Evolutionary conservation across 805 yeast genomes (phyloP).

Genomic region (Wickerhamomyces pijperi): DNA sequence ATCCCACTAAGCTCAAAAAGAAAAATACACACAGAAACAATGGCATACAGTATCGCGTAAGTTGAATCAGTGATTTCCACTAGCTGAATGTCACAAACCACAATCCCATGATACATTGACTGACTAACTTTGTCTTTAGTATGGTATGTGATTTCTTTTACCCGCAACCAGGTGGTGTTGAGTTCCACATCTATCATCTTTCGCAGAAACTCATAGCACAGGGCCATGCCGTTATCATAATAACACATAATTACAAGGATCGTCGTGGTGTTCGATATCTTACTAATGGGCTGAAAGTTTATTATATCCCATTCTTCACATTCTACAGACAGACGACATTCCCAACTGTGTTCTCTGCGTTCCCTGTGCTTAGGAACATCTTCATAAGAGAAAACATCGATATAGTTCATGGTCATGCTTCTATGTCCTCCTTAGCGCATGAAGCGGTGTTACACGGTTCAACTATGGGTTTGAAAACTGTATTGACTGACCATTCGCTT

Average conservation of each 20-base stretch:
- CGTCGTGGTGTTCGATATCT: conserved; percentile 74
- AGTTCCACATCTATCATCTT: conserved; percentile 85
- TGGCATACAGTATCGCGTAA: too few relatives aligned
- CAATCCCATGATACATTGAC: too few relatives aligned
- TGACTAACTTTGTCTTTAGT: conserved; percentile 12
- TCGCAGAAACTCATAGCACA: conserved; percentile 69
- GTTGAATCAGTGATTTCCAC: too few relatives aligned
- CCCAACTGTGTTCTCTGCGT: conserved; percentile 82
- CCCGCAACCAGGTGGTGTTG: conserved; percentile 98
- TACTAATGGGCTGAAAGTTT: conserved; percentile 87
- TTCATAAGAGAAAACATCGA: conserved; percentile 77
- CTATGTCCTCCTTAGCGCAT: conserved; percentile 75
- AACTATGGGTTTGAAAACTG: conserved; percentile 85
- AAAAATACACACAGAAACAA: too few relatives aligned
- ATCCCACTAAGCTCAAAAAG: too few relatives aligned
- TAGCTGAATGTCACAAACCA: too few relatives aligned
- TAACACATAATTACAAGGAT: conserved; percentile 82
- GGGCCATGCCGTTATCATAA: conserved; percentile 78
- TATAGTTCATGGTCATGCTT: conserved; percentile 92
- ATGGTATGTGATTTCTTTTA: conserved; percentile 97
- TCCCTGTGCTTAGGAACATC: conserved; percentile 78
- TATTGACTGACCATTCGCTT: conserved; percentile 90
- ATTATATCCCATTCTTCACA: conserved; percentile 75
- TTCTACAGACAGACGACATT: conserved; percentile 76
- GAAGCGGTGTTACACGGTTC: conserved; percentile 89